phyloP scores from a whole-genome alignment of 306 rosid species.

The Fagus sylvatica region DNA sequence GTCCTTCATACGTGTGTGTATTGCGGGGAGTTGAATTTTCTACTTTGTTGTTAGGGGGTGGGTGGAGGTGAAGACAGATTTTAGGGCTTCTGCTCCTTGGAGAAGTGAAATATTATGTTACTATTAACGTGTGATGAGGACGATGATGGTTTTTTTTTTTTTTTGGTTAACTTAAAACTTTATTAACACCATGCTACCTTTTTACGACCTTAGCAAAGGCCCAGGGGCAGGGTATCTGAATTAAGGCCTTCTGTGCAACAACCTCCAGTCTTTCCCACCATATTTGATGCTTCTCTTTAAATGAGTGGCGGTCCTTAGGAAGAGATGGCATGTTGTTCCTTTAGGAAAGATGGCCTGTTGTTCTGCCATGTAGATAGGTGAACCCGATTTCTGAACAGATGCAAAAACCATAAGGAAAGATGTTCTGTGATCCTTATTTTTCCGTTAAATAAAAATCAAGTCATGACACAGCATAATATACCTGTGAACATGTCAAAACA shows the following conservation, averaged over 20 bases:
- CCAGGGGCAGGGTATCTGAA: not conserved
- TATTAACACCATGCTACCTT: not conserved
- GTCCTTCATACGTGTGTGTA: not conserved
- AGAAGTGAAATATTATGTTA: not conserved
- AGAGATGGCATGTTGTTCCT: not conserved
- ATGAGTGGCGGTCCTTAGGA: not conserved
- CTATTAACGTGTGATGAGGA: not conserved
- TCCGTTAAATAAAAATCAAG: not conserved
- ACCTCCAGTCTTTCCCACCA: not conserved
- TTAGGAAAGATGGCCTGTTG: not conserved
- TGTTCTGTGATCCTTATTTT: not conserved
- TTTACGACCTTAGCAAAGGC: not conserved
- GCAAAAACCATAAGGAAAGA: not conserved
- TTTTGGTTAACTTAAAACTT: not conserved
- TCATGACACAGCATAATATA: not conserved
- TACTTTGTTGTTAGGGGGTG: not conserved
- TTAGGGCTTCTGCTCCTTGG: not conserved
- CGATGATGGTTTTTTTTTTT: not conserved
- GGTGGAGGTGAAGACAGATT: not conserved
- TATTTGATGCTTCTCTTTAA: not conserved
- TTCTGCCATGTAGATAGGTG: not conserved
- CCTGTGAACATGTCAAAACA: not conserved
- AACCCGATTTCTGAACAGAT: not conserved
- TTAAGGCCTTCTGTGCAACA: not conserved
- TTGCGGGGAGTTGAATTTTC: not conserved